Conservation (phyloP, 164 flowering plant genomes). For the Macadamia integrifolia region DNA sequence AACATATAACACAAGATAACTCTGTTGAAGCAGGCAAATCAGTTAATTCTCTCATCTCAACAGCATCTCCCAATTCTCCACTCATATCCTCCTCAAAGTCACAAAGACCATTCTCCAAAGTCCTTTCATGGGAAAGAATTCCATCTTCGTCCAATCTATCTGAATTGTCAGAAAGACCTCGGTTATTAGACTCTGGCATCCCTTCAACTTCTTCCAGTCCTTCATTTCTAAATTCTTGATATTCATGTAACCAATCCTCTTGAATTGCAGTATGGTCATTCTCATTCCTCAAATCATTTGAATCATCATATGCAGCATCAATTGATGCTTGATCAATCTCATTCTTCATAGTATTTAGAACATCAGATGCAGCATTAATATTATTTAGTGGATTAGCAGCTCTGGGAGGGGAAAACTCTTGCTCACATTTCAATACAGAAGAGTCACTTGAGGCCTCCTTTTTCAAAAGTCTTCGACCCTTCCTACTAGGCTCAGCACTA, state of each 20-base stretch:
- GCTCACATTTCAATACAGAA: constrained; percentile 23
- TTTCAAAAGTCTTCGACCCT: constrained; percentile 49
- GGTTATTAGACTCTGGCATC: constrained; percentile 10
- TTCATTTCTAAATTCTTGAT: constrained; percentile 7
- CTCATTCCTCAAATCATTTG: constrained; percentile 14
- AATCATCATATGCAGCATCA: constrained; percentile 10
- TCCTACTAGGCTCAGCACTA: constrained; percentile 30
- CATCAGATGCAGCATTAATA: constrained; percentile 8
- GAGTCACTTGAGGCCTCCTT: constrained; percentile 19
- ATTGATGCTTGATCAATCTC: constrained; percentile 5
- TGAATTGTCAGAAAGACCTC: constrained; percentile 8
- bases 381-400: background rate
- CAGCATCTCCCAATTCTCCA: constrained; percentile 9
- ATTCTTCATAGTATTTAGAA: constrained; percentile 13
- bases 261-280: no score
- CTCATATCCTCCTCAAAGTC: constrained; percentile 17
- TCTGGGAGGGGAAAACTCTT: constrained; percentile 14
- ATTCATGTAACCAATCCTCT: constrained; percentile 7
- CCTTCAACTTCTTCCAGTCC: constrained; percentile 23
- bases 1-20: constrained; percentile 88
- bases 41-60: constrained; percentile 14
- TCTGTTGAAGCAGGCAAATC: constrained; percentile 30
- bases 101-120: constrained; percentile 15
- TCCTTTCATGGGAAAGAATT: background rate
- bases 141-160: no score